Percentiles rank a stretch among this genome's conserved stretches.
These are phyloP conservation scores for Endotrypanum monterogeii DNA, from an alignment of 208 protist genomes.

Conservation along the genomic window DNA sequence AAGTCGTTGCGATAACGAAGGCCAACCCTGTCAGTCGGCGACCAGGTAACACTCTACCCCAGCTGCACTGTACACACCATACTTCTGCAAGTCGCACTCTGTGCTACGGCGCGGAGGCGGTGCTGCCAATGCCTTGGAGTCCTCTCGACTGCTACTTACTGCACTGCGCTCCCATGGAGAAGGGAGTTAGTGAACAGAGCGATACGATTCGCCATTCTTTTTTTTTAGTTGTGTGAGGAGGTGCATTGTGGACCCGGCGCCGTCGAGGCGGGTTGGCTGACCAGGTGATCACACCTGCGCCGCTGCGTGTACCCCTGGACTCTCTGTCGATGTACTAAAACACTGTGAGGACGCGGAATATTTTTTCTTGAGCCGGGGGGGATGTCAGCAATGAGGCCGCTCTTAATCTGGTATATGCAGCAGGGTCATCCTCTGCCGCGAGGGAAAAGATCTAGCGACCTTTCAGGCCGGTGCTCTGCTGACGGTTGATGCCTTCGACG, in stretches of 20 bases:
- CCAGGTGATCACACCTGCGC: too few species aligned
- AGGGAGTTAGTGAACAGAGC: constrained; percentile 53
- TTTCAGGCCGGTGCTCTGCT: constrained; percentile 23
- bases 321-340: too few species aligned
- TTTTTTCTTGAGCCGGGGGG: too few species aligned
- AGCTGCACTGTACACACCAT: too few species aligned
- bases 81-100: neutral
- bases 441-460: neutral
- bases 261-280: too few species aligned
- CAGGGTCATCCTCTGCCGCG: constrained; percentile 31
- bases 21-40: neutral
- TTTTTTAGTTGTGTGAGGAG: too few species aligned
- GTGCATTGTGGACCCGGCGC: too few species aligned
- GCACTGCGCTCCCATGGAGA: constrained; percentile 22
- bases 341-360: too few species aligned
- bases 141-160: constrained; percentile 1
- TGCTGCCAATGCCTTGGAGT: neutral
- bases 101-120: neutral
- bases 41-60: too few species aligned
- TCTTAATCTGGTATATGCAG: constrained; percentile 47
- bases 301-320: too few species aligned
- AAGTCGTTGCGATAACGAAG: too few species aligned
- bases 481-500: constrained; percentile 31
- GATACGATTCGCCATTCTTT: constrained; percentile 55
- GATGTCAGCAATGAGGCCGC: too few species aligned